These are phyloP conservation scores for Lepidium africanum DNA, from an alignment of 345 rosid genomes.

Conservation along the genomic window DNA sequence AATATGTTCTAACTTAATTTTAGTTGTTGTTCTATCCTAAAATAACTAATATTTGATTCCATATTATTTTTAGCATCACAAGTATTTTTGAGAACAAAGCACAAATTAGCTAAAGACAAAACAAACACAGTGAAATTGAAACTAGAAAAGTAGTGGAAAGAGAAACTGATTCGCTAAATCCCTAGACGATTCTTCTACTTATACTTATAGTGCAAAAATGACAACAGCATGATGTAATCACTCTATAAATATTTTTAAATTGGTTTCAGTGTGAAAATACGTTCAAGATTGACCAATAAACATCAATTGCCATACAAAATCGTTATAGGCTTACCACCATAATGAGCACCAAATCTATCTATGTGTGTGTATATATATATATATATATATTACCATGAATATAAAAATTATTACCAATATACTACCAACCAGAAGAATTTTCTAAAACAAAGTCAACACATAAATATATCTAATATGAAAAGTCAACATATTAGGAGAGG, in stretches of 20 bases:
- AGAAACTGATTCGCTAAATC: constrained; percentile 18
- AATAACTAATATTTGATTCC: not conserved
- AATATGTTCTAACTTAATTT: not conserved
- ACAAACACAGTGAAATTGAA: not conserved
- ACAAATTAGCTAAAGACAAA: not conserved
- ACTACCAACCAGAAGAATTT: too few relatives aligned
- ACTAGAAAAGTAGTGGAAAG: constrained; percentile 5
- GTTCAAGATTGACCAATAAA: not conserved
- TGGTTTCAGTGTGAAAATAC: not conserved
- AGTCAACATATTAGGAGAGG: not conserved
- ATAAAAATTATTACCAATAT: too few relatives aligned
- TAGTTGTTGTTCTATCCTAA: not conserved
- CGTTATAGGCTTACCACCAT: not conserved
- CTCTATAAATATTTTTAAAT: not conserved
- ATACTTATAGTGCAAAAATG: constrained; percentile 3
- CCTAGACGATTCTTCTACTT: constrained; percentile 2
- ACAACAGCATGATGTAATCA: constrained; percentile 17
- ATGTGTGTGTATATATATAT: not conserved
- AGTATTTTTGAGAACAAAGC: not conserved
- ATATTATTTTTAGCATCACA: not conserved
- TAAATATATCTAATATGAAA: not conserved
- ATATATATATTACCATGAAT: too few relatives aligned
- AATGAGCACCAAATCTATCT: not conserved
- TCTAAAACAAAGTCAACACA: not conserved
- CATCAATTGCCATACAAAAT: not conserved